Conservation (phyloP, 164 flowering plant species). For the Berberis thunbergii region DNA sequence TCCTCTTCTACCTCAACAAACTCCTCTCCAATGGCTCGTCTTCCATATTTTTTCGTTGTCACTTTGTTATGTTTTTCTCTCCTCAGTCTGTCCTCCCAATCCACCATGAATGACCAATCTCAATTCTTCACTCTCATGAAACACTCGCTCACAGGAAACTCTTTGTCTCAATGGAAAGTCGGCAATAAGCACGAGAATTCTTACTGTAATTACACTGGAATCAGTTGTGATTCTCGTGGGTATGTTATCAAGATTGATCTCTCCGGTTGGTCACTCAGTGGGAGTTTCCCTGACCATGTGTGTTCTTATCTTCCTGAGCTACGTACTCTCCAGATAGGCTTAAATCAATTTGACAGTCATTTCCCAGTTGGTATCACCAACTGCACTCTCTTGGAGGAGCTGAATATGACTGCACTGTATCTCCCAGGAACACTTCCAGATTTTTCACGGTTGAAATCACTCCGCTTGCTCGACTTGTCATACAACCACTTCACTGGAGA, state of each 20-base stretch:
- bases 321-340: constrained; percentile 39
- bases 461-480: constrained; percentile 57
- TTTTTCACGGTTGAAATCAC: constrained; percentile 41
- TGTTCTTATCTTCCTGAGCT: constrained; percentile 62
- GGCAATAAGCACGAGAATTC: constrained; percentile 8
- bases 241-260: constrained; percentile 42
- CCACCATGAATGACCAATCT: constrained; percentile 28
- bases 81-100: constrained; percentile 15
- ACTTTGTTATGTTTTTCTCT: constrained; percentile 18
- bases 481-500: constrained; percentile 53
- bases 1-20: constrained; percentile 14
- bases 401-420: constrained; percentile 30
- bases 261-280: constrained; percentile 47
- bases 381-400: constrained; percentile 64
- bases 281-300: constrained; percentile 45
- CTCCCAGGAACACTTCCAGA: constrained; percentile 54
- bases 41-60: constrained; percentile 10
- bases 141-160: constrained; percentile 38
- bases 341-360: constrained; percentile 35
- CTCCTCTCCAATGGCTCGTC: constrained; percentile 18
- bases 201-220: constrained; percentile 55
- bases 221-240: constrained; percentile 47
- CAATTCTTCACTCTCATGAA: constrained; percentile 64
- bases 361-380: constrained; percentile 48
- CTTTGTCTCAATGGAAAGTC: constrained; percentile 42